Evolutionary conservation across 768 basidiomycete genomes (phyloP).

Genomic region (Suillus subalutaceus): DNA sequence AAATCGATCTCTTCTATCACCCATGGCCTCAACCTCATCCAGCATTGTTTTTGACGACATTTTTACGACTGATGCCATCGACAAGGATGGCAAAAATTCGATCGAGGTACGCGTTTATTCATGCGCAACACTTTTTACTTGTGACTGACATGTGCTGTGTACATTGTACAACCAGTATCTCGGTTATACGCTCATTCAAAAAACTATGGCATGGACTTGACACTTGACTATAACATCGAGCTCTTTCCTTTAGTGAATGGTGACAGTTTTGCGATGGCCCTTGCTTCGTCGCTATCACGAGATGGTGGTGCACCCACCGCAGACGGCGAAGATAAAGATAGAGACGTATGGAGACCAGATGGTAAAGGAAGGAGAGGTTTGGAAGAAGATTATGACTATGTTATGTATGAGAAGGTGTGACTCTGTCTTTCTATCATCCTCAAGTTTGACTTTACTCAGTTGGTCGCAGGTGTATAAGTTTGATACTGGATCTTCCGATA

Average conservation of each 20-base stretch:
- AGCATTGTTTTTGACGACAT: conserved; percentile 93
- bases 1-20: not conserved
- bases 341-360: conserved; percentile 86
- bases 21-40: conserved; percentile 61
- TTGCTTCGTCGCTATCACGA: conserved; percentile 78
- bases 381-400: conserved; percentile 96
- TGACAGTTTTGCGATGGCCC: conserved; percentile 80
- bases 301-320: conserved; percentile 43
- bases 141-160: conserved; percentile 13
- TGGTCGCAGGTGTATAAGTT: not conserved
- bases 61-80: conserved; percentile 81
- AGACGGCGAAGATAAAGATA: conserved; percentile 62
- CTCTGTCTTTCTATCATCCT: not conserved
- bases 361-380: conserved; percentile 75
- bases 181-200: conserved; percentile 87
- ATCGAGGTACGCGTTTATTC: conserved; percentile 66
- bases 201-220: conserved; percentile 90
- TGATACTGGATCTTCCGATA: conserved; percentile 22
- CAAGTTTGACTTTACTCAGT: conserved; percentile 13
- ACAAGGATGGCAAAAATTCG: conserved; percentile 95
- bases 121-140: not conserved
- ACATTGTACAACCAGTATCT: conserved; percentile 63
- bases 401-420: conserved; percentile 95
- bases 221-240: conserved; percentile 93
- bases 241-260: conserved; percentile 73